Evolutionary conservation across 2,329 filamentous ascomycete species (phyloP).

Genomic region (Paecilomyces fulvus): DNA sequence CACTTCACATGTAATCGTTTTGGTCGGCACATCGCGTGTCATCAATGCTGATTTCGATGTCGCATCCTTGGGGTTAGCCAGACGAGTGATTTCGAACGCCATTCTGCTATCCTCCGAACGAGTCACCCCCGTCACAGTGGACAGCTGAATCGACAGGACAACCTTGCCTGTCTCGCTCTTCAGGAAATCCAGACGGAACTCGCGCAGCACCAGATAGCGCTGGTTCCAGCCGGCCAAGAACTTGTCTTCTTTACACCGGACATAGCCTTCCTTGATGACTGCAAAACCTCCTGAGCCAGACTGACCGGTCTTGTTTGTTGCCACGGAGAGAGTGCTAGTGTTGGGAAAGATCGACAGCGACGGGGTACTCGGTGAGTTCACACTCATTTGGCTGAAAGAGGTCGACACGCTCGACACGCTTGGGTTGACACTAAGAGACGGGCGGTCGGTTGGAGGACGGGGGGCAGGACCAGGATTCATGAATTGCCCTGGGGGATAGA

Average conservation of each 20-base stretch:
- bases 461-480: slow-evolving; percentile 97
- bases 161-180: slow-evolving; percentile 85
- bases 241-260: slow-evolving; percentile 68
- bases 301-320: slow-evolving; percentile 48
- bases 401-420: slow-evolving; percentile 65
- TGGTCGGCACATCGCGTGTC: slow-evolving; percentile 70
- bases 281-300: slow-evolving; percentile 60
- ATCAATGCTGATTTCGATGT: slow-evolving; percentile 59
- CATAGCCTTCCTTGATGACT: slow-evolving; percentile 59
- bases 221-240: slow-evolving; percentile 77
- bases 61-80: slow-evolving; percentile 51
- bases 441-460: slow-evolving; percentile 74
- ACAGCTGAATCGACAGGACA: slow-evolving; percentile 73
- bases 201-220: slow-evolving; percentile 83
- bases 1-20: slow-evolving; percentile 83
- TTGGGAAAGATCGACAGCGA: slow-evolving; percentile 59
- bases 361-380: slow-evolving; percentile 56
- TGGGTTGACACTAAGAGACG: slow-evolving; percentile 65
- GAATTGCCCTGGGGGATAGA: slow-evolving; percentile 62
- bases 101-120: slow-evolving; percentile 85
- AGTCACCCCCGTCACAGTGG: slow-evolving; percentile 82
- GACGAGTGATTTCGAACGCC: slow-evolving; percentile 86
- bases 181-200: slow-evolving; percentile 88
- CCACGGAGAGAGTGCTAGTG: slow-evolving; percentile 63
- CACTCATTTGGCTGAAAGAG: slow-evolving; percentile 59